Evolutionary conservation across 1,284 basidiomycete species (phyloP), one percentile per base, ranked within the genome.

Genomic region (Cystobasidiaceae sp.): DNA sequence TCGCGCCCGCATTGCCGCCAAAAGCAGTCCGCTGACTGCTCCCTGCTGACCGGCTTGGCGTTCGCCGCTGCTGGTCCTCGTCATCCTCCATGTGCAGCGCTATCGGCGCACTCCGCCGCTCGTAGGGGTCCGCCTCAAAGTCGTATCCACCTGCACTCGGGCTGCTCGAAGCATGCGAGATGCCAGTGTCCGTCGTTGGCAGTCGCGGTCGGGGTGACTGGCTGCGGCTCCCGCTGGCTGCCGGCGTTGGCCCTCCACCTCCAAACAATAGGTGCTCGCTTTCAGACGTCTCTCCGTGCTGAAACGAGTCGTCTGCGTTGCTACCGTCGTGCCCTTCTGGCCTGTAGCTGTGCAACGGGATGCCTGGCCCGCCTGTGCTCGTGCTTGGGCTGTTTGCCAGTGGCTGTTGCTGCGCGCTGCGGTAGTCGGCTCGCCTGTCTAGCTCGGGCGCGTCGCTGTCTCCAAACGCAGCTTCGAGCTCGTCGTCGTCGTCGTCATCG

Each of bases 111-210:
- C 78, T 72, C 37, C 61, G 43, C 17, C 56, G 39, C 44, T 64
- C 61, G 67, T 79, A 90, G 67, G 85, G 87, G 72, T 89, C 86
- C 28, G 88, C 81, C 75, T 90, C 89, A 77, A 91, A 92, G 76
- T 92, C 88, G 75, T 93, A 92, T 4, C 82, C 78, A 6, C 79
- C 78, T 2, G 79, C 77, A 50, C 77, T 74, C n/a, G n/a, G n/a
- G 60, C 59, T 48, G 33, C 49, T 63, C 32, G 68, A 50, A 37
- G 66, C 23, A 8, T 55, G 33, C 19, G 59, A 49, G 8, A 39
- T 51, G 27, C 27, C 28, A 13, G 62, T 34, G 8, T 64, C 4
- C 30, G 33, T 6, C 2, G 48, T 48, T 17, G 58, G 8, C 58
- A 50, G 17, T 19, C 27, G 44, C 21, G 61, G 51, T 19, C 55